Base-by-base conservation (phyloP, 257 asterid species). In the Capsicum chinense region DNA sequence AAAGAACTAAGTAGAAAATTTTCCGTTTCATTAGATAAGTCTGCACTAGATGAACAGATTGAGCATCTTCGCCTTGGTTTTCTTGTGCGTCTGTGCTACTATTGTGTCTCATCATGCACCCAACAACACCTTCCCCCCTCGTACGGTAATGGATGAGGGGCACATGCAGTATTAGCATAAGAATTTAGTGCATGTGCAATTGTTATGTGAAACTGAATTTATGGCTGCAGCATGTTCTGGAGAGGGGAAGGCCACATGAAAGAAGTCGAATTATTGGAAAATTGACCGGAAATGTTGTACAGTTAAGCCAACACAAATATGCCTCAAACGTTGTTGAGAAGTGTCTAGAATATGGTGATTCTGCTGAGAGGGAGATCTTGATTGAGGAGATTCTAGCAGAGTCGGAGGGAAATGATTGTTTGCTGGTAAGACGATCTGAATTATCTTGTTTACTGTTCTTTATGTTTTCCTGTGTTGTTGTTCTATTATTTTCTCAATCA, bases 251-350 rank as follows among this genome's bases (percentile, higher is more conserved):
- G 84, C 92, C 94, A 15, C 87, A 84, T 9, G 98, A 93, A 86
- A 91, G 98, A 90, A 91, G 89, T 78, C 89, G 84, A 83, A 92
- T 94, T 47, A 91, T 94, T 83, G 69, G 87, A 85, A 90, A 92
- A 84, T 89, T 94, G 88, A 63, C 83, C 73, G 98, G 98, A 73
- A 92, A 88, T 83, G 84, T 94, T 64, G 92, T 93, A 70, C 90
- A 87, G 37, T 88, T 94, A 92, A 94, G 98, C 87, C 98, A 94
- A 86, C 98, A 94, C 80, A 94, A 93, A 84, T 94, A 90, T 85
- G 98, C 98, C 35, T 94, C 98, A 83, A 94, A 94, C 83, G 97
- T 93, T 74, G 92, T 94, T 83, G 98, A 94, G 88, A 94, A 94
- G 88, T 94, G 98, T 88, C 85, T 94, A 84, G 93, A 87, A 85